Percentiles rank a stretch among this genome's conserved stretches.
These are phyloP conservation scores for Paecilomyces formosus DNA, from an alignment of 2,329 filamentous ascomycete genomes.

Conservation along the genomic window DNA sequence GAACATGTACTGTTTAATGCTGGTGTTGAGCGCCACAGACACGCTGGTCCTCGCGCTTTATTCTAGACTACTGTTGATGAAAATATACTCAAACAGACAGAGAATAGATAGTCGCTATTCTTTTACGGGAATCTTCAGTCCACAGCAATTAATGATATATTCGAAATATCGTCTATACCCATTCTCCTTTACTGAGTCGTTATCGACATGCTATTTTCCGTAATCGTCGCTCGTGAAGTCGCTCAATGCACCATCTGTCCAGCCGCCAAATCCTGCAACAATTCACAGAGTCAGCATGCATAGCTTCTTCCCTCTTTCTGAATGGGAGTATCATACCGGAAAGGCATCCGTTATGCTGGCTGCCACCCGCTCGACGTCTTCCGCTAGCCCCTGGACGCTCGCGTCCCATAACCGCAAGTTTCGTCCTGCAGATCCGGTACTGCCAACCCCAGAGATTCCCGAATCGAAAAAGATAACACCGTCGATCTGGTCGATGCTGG, in stretches of 20 bases:
- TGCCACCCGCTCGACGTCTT: constrained; percentile 83
- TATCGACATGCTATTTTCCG: background rate
- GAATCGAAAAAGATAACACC: constrained; percentile 78
- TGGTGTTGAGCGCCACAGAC: background rate
- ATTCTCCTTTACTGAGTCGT: background rate
- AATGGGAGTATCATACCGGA: constrained; percentile 49
- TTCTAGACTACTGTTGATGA: background rate
- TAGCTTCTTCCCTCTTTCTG: background rate
- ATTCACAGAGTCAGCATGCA: background rate
- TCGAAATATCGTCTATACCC: background rate
- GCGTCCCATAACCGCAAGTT: constrained; percentile 81
- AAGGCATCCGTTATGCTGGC: constrained; percentile 74
- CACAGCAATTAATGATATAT: too few species aligned
- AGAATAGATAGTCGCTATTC: too few species aligned
- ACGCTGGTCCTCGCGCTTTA: too few species aligned
- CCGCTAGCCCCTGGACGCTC: constrained; percentile 76
- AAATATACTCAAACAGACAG: background rate
- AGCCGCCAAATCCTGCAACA: background rate
- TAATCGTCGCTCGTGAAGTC: background rate
- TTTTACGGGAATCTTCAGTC: too few species aligned
- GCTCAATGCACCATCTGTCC: background rate
- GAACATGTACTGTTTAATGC: too few species aligned
- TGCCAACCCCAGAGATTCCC: constrained; percentile 59
- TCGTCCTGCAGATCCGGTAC: constrained; percentile 56
- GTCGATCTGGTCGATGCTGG: constrained; percentile 90